phyloP scores from a whole-genome alignment of 2,329 filamentous ascomycete species.

The Fusarium papillatum region DNA sequence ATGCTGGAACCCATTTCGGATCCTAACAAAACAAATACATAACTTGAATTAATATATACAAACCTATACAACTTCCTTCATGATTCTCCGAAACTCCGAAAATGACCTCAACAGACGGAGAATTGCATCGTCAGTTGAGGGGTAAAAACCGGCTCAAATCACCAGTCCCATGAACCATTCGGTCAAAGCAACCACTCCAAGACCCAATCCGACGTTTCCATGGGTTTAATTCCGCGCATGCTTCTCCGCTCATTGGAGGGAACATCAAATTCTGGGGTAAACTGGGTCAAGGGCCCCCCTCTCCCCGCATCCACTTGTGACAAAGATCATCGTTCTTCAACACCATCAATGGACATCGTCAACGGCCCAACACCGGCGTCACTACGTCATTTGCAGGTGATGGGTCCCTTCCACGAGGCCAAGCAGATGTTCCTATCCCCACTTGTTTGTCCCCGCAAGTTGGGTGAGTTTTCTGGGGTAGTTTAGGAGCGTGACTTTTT shows the following conservation, averaged over 20 bases:
- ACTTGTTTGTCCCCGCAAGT: background rate
- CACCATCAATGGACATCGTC: slow-evolving; percentile 12
- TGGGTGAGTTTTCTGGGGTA: background rate
- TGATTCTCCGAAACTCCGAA: slow-evolving; percentile 31
- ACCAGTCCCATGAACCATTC: slow-evolving; percentile 2
- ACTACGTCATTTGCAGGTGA: slow-evolving; percentile 5
- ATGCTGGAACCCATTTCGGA: too few relatives aligned
- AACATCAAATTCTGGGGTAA: slow-evolving; percentile 13
- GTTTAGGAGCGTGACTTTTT: slow-evolving; percentile 9
- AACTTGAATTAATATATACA: too few relatives aligned
- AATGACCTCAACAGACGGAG: background rate
- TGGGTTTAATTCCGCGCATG: slow-evolving; percentile 2
- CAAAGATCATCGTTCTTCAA: slow-evolving; percentile 26
- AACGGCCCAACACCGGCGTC: slow-evolving; percentile 20
- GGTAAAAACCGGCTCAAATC: slow-evolving; percentile 3
- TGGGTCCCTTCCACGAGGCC: background rate
- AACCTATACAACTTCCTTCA: background rate
- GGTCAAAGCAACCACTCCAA: background rate
- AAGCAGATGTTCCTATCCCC: background rate
- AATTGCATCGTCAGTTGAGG: slow-evolving; percentile 6
- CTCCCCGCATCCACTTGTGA: slow-evolving; percentile 4
- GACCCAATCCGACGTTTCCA: background rate
- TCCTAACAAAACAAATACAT: too few relatives aligned
- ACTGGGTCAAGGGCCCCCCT: slow-evolving; percentile 3
- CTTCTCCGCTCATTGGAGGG: slow-evolving; percentile 19